These are phyloP conservation scores for Fonsecaea nubica DNA, from an alignment of 2,329 filamentous ascomycete species.

Conservation along the genomic window DNA sequence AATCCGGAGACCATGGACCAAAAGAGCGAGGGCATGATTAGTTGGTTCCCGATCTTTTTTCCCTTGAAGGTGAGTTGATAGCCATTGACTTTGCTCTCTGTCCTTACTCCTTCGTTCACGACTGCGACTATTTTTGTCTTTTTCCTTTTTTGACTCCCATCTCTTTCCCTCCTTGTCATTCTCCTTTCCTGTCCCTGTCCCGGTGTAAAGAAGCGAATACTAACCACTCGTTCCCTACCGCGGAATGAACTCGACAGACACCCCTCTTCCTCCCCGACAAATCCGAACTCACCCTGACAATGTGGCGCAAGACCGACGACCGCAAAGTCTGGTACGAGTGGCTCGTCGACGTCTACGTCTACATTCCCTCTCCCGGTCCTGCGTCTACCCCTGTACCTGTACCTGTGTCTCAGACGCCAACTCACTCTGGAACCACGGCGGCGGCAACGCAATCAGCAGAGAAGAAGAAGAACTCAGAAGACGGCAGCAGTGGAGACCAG, in stretches of 20 bases:
- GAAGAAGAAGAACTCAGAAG: background rate
- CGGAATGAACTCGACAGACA: slow-evolving; percentile 60
- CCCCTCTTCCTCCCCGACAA: slow-evolving; percentile 85
- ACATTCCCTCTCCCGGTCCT: slow-evolving; percentile 17
- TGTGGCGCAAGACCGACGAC: slow-evolving; percentile 96
- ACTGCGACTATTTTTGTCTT: too few relatives aligned
- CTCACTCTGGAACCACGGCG: background rate
- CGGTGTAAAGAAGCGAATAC: too few relatives aligned
- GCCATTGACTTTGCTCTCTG: too few relatives aligned
- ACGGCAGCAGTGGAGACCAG: slow-evolving; percentile 32
- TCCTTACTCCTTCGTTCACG: too few relatives aligned
- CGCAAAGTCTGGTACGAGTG: slow-evolving; percentile 99
- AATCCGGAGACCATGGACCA: slow-evolving; percentile 88
- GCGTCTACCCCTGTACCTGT: background rate
- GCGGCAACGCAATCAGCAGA: background rate
- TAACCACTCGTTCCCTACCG: background rate
- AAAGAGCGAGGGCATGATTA: slow-evolving; percentile 98
- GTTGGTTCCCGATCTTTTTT: slow-evolving; percentile 99
- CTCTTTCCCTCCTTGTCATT: too few relatives aligned
- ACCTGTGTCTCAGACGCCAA: too few relatives aligned
- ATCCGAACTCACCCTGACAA: slow-evolving; percentile 84
- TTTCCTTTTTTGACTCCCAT: too few relatives aligned
- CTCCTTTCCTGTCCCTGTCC: too few relatives aligned
- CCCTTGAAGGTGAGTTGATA: slow-evolving; percentile 76
- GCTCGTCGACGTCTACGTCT: slow-evolving; percentile 81